These are phyloP conservation scores for Haberlea rhodopensis DNA, from an alignment of 257 asterid species.

Conservation along the genomic window DNA sequence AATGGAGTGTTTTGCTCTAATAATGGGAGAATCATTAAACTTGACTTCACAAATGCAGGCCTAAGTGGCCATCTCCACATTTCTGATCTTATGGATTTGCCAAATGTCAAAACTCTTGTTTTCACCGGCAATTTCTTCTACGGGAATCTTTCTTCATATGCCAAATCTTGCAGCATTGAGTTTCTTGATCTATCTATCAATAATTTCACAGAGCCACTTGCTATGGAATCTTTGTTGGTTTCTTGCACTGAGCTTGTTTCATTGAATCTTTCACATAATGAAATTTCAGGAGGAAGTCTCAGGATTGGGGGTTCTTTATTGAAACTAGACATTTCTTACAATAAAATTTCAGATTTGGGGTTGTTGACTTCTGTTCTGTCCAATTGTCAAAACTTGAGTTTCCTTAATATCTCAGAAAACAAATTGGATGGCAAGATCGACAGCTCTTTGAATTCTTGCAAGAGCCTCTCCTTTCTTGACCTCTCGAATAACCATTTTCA, in stretches of 20 bases:
- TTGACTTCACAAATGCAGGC: conserved; percentile 59
- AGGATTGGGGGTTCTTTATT: conserved; percentile 55
- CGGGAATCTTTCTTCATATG: conserved; percentile 54
- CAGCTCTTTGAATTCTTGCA: conserved; percentile 47
- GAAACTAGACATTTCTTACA: conserved; percentile 62
- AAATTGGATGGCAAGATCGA: conserved; percentile 46
- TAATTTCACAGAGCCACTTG: conserved; percentile 52
- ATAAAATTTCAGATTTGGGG: conserved; percentile 51
- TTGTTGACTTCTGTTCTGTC: conserved; percentile 43
- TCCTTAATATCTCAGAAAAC: conserved; percentile 55
- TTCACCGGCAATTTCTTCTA: conserved; percentile 63
- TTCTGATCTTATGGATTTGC: conserved; percentile 50
- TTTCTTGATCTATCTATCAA: conserved; percentile 69
- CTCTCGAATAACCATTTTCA: conserved; percentile 40
- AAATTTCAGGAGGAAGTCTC: conserved; percentile 46
- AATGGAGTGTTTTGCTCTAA: conserved; percentile 66
- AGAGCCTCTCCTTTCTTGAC: conserved; percentile 45
- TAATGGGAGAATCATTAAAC: conserved; percentile 47
- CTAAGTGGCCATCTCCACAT: conserved; percentile 53
- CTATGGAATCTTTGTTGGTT: conserved; percentile 36
- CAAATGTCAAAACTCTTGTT: conserved; percentile 44
- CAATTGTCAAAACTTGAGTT: conserved; percentile 56
- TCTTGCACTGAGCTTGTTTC: conserved; percentile 44
- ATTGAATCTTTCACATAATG: conserved; percentile 68
- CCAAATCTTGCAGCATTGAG: conserved; percentile 58